These are phyloP conservation scores for Panaeolus cyanescens DNA, from an alignment of 768 basidiomycete species.

Conservation along the genomic window DNA sequence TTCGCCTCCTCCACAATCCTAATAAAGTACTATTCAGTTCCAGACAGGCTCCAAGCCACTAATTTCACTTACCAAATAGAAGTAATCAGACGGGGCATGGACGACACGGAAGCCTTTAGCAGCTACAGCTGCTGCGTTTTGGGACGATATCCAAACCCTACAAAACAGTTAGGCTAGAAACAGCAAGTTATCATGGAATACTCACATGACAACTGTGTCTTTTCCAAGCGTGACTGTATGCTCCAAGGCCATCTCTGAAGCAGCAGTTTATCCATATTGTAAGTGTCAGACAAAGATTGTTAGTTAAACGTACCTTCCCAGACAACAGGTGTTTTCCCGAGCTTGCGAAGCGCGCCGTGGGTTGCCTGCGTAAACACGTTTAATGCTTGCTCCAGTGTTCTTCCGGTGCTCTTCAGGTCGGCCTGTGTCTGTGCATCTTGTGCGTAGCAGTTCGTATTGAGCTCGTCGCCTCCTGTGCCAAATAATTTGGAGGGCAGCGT, in stretches of 20 bases:
- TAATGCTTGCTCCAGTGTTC: slow-evolving; percentile 66
- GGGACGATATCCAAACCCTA: slow-evolving; percentile 75
- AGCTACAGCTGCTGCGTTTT: slow-evolving; percentile 58
- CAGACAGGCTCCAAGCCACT: not conserved
- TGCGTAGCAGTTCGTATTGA: slow-evolving; percentile 68
- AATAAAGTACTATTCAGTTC: not conserved
- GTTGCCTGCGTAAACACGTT: slow-evolving; percentile 60
- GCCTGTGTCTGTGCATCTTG: slow-evolving; percentile 62
- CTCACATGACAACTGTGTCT: slow-evolving; percentile 59
- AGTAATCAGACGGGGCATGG: slow-evolving; percentile 73
- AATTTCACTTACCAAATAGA: slow-evolving; percentile 58
- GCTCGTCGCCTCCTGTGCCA: slow-evolving; percentile 82
- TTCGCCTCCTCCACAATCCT: slow-evolving; percentile 73
- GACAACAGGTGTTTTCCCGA: slow-evolving; percentile 77
- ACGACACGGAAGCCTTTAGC: slow-evolving; percentile 62
- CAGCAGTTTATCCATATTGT: too few relatives aligned
- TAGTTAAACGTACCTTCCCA: slow-evolving; percentile 61
- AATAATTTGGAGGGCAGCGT: slow-evolving; percentile 63
- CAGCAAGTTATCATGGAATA: slow-evolving; percentile 3
- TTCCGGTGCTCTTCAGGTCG: slow-evolving; percentile 48
- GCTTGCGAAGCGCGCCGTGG: slow-evolving; percentile 52
- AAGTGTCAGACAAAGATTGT: slow-evolving; percentile 29
- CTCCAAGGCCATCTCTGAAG: slow-evolving; percentile 65
- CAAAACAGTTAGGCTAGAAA: not conserved
- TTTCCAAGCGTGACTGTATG: slow-evolving; percentile 51